Base-by-base conservation (phyloP, 345 rosid genomes). In the Salix udensis region DNA sequence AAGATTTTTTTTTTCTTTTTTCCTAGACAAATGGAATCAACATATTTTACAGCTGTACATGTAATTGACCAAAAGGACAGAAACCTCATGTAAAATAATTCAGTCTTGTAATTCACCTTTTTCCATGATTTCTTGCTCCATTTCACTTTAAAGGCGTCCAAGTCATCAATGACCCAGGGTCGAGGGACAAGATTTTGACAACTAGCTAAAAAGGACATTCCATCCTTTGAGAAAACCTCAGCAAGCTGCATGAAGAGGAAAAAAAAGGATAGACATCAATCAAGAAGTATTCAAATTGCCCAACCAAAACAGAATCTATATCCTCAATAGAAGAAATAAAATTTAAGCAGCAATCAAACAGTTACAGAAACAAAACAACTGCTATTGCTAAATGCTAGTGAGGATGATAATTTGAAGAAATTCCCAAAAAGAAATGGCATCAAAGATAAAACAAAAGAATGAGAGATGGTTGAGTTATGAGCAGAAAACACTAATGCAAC, bases 121-220 rank as follows among this genome's bases (percentile, higher is more conserved):
- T 96, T 94, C 98, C 99, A 96, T 28, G 90, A 82, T 86, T 91
- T 94, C 88, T 89, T 90, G 87, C 82, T 26, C 97, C 98, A 96
- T 85, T 82, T 90, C 70, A 79, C 86, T 87, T 88, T 89, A 76
- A 96, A 96, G 78, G 79, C 69, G 3, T 94, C 98, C 74, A 96
- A 80, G 77, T 96, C 98, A 88, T 96, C 99, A 76, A 94, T 84
- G 65, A 92, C 99, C 97, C 98, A 96, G 37, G 99, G 99, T 48
- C 97, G 86, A 52, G 97, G 80, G 67, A 91, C 91, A 79, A 96
- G 87, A 88, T 91, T 96, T 83, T 96, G 97, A 87, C 91, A 92
- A 67, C 94, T 96, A 76, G 98, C 97, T 79, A 91, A 80, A 75
- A 96, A 96, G 39, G 99, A 91, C 93, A 96, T 94, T n/a, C 98